Conservation (phyloP, 225 moss, liverwort and hornwort species). For the Polytrichum formosum region DNA sequence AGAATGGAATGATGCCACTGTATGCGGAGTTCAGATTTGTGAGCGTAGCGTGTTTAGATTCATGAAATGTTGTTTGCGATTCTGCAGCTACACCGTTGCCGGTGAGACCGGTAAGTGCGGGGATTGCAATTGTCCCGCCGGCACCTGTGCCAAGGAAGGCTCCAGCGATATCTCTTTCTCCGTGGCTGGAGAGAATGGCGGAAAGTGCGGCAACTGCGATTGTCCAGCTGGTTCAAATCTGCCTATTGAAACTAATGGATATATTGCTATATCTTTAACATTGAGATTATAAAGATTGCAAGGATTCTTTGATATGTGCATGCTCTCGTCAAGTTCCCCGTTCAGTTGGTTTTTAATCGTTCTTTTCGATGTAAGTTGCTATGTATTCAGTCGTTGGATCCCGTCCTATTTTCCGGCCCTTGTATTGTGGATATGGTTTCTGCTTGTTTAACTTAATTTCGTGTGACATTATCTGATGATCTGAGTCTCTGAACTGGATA, state of each 20-base stretch:
- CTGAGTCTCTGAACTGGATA: neutral
- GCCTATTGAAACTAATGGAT: too few species aligned
- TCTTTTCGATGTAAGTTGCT: too few species aligned
- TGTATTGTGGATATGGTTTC: neutral
- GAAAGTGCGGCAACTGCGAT: slow-evolving; percentile 46
- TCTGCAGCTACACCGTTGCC: slow-evolving; percentile 4
- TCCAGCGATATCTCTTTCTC: neutral
- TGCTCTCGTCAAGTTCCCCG: neutral
- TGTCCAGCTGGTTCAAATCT: slow-evolving; percentile 30
- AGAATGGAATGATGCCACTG: neutral
- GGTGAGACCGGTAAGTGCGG: slow-evolving; percentile 30
- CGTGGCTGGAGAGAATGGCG: slow-evolving; percentile 25
- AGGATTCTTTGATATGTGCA: neutral
- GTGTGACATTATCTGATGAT: too few species aligned
- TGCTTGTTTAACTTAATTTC: neutral
- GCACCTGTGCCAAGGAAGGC: slow-evolving; percentile 51
- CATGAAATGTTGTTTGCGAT: neutral
- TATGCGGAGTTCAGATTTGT: neutral
- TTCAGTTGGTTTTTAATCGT: too few species aligned
- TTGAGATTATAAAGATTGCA: neutral
- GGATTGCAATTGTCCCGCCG: slow-evolving; percentile 41
- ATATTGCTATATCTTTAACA: too few species aligned
- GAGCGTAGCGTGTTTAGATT: neutral
- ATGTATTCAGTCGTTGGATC: too few species aligned
- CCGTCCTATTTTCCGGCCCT: too few species aligned